phyloP scores from a whole-genome alignment of 345 rosid genomes.

The Crucihimalaya himalaica region DNA sequence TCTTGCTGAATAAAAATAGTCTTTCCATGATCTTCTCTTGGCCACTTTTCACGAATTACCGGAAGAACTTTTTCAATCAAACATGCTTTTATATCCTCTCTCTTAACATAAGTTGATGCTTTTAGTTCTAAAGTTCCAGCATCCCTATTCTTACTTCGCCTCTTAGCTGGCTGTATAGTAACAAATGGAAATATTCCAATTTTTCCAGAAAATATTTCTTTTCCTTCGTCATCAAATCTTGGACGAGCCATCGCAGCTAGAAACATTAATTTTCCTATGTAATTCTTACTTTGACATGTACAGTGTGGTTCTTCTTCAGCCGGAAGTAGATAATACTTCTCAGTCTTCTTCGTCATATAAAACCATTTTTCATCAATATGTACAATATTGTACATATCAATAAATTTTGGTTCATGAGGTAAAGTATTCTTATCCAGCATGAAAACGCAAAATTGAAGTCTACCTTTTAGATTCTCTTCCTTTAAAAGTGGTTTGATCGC shows the following conservation, averaged over 20 bases:
- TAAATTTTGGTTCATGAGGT: neutral
- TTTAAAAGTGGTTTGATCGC: too few species aligned
- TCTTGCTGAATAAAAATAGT: constrained; percentile 7
- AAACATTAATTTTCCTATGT: too few species aligned
- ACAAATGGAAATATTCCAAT: constrained; percentile 21
- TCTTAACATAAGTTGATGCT: neutral
- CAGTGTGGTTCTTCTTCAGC: too few species aligned
- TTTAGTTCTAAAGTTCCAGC: constrained; percentile 9
- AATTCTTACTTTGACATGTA: too few species aligned
- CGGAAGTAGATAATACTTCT: too few species aligned
- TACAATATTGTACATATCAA: neutral
- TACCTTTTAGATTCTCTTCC: neutral
- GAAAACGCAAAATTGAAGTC: neutral
- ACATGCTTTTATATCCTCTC: too few species aligned
- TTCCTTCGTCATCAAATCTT: neutral
- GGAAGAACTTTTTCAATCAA: neutral
- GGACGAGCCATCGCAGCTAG: too few species aligned
- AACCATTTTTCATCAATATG: too few species aligned
- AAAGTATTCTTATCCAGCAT: neutral
- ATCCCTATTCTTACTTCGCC: constrained; percentile 8
- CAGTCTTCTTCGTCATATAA: too few species aligned
- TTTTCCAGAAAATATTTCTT: constrained; percentile 11
- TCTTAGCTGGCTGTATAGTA: neutral
- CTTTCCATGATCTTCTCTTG: neutral
- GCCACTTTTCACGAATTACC: neutral